phyloP scores from a whole-genome alignment of 805 yeast genomes.

The Priceomyces medius region DNA sequence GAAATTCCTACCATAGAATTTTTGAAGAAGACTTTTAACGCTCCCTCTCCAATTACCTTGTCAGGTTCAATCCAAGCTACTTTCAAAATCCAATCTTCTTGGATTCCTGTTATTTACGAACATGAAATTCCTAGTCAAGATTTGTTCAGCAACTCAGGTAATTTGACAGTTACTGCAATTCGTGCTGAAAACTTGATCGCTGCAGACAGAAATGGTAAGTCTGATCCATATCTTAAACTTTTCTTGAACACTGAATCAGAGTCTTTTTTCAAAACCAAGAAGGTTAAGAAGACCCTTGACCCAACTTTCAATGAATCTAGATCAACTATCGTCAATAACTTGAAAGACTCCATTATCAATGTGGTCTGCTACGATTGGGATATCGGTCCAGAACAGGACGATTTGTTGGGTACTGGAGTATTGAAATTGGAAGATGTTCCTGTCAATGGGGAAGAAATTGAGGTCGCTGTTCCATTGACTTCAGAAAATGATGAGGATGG shows the following conservation, averaged over 20 bases:
- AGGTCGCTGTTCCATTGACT: constrained; percentile 51
- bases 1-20: constrained; percentile 66
- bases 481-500: constrained; percentile 52
- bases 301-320: constrained; percentile 87
- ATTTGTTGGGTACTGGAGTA: constrained; percentile 65
- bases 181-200: constrained; percentile 70
- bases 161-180: constrained; percentile 56
- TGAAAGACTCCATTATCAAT: constrained; percentile 57
- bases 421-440: constrained; percentile 56
- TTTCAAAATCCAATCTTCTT: constrained; percentile 62
- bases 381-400: constrained; percentile 84
- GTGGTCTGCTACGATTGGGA: constrained; percentile 86
- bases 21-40: constrained; percentile 60
- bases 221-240: constrained; percentile 85
- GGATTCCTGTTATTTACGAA: constrained; percentile 69
- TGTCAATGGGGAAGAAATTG: constrained; percentile 41
- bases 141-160: constrained; percentile 72
- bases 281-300: constrained; percentile 78
- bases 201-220: constrained; percentile 89
- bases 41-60: constrained; percentile 57
- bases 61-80: constrained; percentile 52
- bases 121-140: constrained; percentile 69
- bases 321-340: constrained; percentile 54
- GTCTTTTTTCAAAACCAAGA: constrained; percentile 68
- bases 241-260: constrained; percentile 62